phyloP scores from a whole-genome alignment of 2,329 filamentous ascomycete genomes.

The Penicillium sp. region DNA sequence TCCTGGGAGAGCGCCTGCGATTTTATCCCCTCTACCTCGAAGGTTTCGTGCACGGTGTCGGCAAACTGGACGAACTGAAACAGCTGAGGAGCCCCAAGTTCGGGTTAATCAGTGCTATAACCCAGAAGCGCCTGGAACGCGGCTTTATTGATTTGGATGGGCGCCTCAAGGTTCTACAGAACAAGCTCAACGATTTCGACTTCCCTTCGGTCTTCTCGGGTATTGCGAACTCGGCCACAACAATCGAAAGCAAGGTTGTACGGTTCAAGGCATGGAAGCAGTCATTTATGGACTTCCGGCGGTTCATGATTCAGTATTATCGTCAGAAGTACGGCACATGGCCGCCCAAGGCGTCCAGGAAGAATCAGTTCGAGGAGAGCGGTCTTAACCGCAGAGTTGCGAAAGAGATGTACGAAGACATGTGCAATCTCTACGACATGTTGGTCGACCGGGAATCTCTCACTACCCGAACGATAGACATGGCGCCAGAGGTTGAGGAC shows the following conservation, averaged over 20 bases:
- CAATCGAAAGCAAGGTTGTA: conserved; percentile 74
- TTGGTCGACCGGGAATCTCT: conserved; percentile 78
- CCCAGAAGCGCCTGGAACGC: conserved; percentile 79
- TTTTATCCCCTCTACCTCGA: conserved; percentile 85
- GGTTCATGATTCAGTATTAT: conserved; percentile 74
- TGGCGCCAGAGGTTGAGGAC: conserved; percentile 60
- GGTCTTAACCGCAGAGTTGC: conserved; percentile 86
- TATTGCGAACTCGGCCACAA: conserved; percentile 80
- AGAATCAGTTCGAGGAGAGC: conserved; percentile 84
- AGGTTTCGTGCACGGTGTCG: conserved; percentile 87
- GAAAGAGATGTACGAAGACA: conserved; percentile 80
- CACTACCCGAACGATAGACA: conserved; percentile 78
- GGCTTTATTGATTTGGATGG: conserved; percentile 79
- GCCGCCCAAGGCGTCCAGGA: conserved; percentile 94
- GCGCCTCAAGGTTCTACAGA: conserved; percentile 71
- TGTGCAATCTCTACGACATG: conserved; percentile 85
- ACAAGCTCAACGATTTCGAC: conserved; percentile 82
- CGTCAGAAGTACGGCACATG: conserved; percentile 72
- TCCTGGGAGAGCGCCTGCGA: conserved; percentile 87
- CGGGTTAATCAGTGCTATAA: conserved; percentile 70
- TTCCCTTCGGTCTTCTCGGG: conserved; percentile 90
- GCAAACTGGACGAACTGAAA: conserved; percentile 77
- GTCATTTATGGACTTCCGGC: conserved; percentile 74
- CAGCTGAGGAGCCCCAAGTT: conserved; percentile 72
- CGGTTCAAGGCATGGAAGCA: conserved; percentile 84